Conservation (phyloP, 768 basidiomycete genomes). For the Mycena rebaudengoi region DNA sequence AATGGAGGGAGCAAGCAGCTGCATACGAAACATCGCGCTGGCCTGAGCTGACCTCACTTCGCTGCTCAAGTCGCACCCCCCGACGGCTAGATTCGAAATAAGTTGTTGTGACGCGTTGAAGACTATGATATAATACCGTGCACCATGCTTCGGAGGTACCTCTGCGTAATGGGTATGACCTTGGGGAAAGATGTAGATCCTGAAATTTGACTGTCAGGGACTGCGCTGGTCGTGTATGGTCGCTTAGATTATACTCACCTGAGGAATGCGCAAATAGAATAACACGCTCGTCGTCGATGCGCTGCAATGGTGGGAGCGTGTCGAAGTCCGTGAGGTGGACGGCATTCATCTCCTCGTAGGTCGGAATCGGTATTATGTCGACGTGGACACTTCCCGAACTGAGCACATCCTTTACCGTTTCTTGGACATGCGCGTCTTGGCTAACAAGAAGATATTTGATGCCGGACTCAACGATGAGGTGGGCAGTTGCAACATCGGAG, state of each 20-base stretch:
- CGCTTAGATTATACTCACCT: neutral
- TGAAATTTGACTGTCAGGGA: neutral
- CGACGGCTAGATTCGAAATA: neutral
- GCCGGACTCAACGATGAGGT: slow-evolving; percentile 10
- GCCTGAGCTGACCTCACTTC: neutral
- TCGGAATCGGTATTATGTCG: neutral
- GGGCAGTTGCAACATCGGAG: neutral
- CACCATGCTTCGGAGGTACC: neutral
- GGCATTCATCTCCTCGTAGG: neutral
- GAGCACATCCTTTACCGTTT: neutral
- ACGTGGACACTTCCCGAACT: neutral
- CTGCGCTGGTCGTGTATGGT: too few relatives aligned
- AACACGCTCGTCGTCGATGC: neutral
- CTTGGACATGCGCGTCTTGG: slow-evolving; percentile 1
- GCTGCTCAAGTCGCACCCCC: neutral
- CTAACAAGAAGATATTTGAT: slow-evolving; percentile 4
- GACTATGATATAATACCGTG: too few relatives aligned
- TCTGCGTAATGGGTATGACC: neutral
- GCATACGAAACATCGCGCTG: neutral
- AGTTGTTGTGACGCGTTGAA: neutral
- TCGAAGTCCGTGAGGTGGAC: neutral
- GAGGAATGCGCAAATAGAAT: neutral
- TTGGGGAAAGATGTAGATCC: slow-evolving; percentile 7
- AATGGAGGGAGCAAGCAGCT: neutral
- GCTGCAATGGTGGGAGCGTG: neutral